These are phyloP conservation scores for Colletotrichum sp. DNA, from an alignment of 2,329 filamentous ascomycete genomes.

Conservation along the genomic window DNA sequence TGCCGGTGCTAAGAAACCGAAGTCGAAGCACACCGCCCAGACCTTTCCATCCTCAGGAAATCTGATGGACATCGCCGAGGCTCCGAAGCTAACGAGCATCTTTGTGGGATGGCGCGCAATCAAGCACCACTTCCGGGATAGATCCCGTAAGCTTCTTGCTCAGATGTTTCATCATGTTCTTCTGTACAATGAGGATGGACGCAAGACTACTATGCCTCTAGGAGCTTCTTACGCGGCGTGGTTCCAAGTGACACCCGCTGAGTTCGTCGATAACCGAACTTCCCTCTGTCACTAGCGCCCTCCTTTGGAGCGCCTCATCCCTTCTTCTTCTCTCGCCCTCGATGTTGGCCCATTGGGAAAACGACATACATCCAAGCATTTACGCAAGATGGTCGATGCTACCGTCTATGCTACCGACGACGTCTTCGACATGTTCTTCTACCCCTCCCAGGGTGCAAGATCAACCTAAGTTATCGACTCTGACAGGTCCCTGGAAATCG, in stretches of 20 bases:
- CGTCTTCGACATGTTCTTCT: background rate
- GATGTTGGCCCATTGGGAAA: background rate
- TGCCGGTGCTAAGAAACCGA: no score
- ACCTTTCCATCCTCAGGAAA: no score
- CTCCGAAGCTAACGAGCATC: no score
- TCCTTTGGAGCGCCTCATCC: background rate
- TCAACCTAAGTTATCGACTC: rapidly evolving
- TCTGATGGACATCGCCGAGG: no score
- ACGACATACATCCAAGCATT: background rate
- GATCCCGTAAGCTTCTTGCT: background rate
- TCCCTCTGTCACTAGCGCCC: background rate
- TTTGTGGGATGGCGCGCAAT: background rate
- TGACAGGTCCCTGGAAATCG: rapidly evolving
- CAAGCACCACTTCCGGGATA: background rate
- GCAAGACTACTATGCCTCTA: background rate
- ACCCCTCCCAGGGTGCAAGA: no score
- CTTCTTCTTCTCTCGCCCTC: background rate
- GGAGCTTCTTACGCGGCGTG: background rate
- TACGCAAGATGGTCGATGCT: background rate
- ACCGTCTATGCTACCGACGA: background rate
- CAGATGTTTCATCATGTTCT: background rate
- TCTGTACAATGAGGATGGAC: background rate
- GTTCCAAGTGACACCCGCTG: background rate
- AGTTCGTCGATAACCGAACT: background rate
- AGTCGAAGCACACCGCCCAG: no score